Percentiles rank a stretch among this genome's conserved stretches.
These are phyloP conservation scores for Lyophyllum shimeji DNA, from an alignment of 768 basidiomycete species.

Conservation along the genomic window DNA sequence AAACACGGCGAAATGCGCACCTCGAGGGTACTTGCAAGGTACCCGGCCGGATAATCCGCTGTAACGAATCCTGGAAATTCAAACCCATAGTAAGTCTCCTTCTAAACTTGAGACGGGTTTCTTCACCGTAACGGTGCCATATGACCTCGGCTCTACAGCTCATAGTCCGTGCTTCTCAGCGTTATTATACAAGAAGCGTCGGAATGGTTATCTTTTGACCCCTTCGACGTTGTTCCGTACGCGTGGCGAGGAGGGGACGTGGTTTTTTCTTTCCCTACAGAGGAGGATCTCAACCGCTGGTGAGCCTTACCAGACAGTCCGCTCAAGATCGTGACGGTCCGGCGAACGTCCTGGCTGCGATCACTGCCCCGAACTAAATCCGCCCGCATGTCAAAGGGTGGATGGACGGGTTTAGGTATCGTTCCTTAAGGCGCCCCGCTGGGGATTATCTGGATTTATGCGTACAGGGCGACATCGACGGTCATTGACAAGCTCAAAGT, in stretches of 20 bases:
- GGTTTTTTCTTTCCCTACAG: background rate
- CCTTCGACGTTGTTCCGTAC: background rate
- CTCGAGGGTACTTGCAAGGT: background rate
- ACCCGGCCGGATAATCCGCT: background rate
- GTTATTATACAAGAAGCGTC: background rate
- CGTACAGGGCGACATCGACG: background rate
- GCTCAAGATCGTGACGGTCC: background rate
- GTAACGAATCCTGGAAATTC: conserved; percentile 1
- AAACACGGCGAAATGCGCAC: background rate
- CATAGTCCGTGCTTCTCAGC: background rate
- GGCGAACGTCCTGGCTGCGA: background rate
- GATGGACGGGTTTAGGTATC: background rate
- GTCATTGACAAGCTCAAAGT: background rate
- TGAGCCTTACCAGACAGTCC: background rate
- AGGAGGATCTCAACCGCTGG: background rate
- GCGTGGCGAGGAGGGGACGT: background rate
- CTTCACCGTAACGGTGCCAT: background rate
- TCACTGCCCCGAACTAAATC: conserved; percentile 6
- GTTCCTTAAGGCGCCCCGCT: background rate
- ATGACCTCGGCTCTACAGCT: background rate
- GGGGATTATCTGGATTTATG: background rate
- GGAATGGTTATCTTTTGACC: background rate
- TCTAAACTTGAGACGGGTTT: conserved; percentile 1
- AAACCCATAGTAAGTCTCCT: background rate
- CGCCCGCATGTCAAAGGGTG: background rate